phyloP scores from a whole-genome alignment of 257 asterid genomes.

The Petrea volubilis region DNA sequence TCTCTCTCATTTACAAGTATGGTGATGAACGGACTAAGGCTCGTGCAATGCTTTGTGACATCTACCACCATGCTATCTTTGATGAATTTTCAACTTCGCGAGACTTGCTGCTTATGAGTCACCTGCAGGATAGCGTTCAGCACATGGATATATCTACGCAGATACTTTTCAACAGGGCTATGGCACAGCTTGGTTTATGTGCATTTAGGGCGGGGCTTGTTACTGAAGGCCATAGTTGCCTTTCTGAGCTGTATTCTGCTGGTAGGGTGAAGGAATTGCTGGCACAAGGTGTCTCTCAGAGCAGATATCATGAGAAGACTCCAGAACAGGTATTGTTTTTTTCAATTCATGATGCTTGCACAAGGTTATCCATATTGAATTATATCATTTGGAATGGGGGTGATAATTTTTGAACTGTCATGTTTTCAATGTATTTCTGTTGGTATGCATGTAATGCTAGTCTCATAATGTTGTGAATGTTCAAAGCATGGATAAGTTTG shows the following conservation, averaged over 20 bases:
- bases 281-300: constrained; percentile 95
- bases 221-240: constrained; percentile 77
- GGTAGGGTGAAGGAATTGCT: constrained; percentile 95
- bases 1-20: constrained; percentile 70
- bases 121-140: constrained; percentile 89
- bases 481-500: not conserved
- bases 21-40: constrained; percentile 98
- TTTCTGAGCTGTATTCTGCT: constrained; percentile 84
- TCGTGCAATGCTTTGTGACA: constrained; percentile 99
- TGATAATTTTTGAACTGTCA: not conserved
- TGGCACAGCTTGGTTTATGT: constrained; percentile 97
- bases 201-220: constrained; percentile 87
- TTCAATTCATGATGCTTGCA: not conserved
- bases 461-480: not conserved
- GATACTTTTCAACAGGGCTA: constrained; percentile 84
- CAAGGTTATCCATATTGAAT: not conserved
- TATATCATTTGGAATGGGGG: not conserved
- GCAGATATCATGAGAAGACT: constrained; percentile 92
- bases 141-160: constrained; percentile 97
- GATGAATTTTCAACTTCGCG: constrained; percentile 83
- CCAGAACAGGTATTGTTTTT: constrained; percentile 80
- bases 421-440: not conserved
- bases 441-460: not conserved
- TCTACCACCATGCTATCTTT: constrained; percentile 84
- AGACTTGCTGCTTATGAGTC: constrained; percentile 94